Evolutionary conservation across 2,329 filamentous ascomycete genomes (phyloP).

Genomic region (Ilyonectria robusta): DNA sequence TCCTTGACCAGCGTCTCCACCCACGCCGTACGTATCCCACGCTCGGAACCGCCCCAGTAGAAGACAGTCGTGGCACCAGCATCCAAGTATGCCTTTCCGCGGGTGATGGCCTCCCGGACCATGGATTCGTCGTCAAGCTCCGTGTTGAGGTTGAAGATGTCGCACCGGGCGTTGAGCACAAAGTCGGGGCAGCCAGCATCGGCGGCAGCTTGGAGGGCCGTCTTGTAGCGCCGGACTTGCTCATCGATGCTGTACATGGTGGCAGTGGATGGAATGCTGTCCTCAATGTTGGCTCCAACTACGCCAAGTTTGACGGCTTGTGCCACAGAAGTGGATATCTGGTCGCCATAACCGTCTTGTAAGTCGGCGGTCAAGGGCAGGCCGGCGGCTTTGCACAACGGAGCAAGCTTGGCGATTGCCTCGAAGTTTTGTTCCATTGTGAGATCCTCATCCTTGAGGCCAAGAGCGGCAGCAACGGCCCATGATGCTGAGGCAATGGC

Average conservation of each 20-base stretch:
- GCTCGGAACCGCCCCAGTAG: constrained; percentile 68
- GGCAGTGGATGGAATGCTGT: constrained; percentile 56
- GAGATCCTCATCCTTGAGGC: constrained; percentile 63
- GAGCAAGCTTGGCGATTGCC: constrained; percentile 60
- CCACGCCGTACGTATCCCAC: constrained; percentile 61
- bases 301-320: constrained; percentile 65
- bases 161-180: constrained; percentile 71
- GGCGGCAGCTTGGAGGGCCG: constrained; percentile 58
- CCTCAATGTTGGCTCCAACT: constrained; percentile 73
- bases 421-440: constrained; percentile 65
- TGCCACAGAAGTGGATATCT: constrained; percentile 60
- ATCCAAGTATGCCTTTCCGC: constrained; percentile 70
- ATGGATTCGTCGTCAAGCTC: constrained; percentile 50
- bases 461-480: constrained; percentile 63
- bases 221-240: constrained; percentile 63
- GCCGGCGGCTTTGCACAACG: constrained; percentile 55
- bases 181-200: constrained; percentile 67
- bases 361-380: constrained; percentile 70
- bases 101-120: constrained; percentile 64
- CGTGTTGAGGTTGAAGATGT: constrained; percentile 60
- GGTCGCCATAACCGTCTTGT: constrained; percentile 71
- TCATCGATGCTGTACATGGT: constrained; percentile 57
- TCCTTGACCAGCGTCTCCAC: constrained; percentile 62
- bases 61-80: constrained; percentile 73
- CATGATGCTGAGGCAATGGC: constrained; percentile 66